phyloP scores from a whole-genome alignment of 441 rosid species.

The Adansonia gregorii region DNA sequence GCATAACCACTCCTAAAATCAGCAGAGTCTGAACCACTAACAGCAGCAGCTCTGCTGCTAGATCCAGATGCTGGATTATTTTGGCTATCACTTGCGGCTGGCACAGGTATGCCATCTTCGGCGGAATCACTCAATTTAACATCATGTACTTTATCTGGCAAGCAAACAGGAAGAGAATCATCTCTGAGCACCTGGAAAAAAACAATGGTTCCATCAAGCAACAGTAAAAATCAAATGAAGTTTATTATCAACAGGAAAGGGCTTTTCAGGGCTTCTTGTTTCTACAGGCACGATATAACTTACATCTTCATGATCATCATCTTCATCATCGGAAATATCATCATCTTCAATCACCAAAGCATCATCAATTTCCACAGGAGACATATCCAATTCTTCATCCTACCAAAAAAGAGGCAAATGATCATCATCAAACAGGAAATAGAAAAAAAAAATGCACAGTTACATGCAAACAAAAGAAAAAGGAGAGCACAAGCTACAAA shows the following conservation, averaged over 20 bases:
- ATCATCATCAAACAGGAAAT: not conserved
- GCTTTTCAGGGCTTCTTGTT: not conserved
- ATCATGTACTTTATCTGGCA: conserved; percentile 95
- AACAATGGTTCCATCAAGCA: conserved; percentile 13
- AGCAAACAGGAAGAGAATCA: conserved; percentile 91
- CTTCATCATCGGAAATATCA: conserved; percentile 95
- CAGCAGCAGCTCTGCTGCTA: conserved; percentile 74
- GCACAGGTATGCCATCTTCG: conserved; percentile 60
- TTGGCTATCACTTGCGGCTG: conserved; percentile 63
- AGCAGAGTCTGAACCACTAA: conserved; percentile 74
- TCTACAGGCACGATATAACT: conserved; percentile 34
- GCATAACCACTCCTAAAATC: conserved; percentile 81
- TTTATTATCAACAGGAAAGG: conserved; percentile 3
- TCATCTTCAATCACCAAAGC: conserved; percentile 98
- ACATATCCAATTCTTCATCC: conserved; percentile 95
- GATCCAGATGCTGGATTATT: conserved; percentile 78
- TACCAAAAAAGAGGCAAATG: conserved; percentile 33
- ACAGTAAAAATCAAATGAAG: not conserved
- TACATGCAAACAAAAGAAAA: not conserved
- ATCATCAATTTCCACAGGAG: conserved; percentile 95
- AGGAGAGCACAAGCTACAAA: not conserved
- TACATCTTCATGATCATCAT: conserved; percentile 95
- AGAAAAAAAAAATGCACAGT: not conserved
- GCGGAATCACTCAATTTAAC: conserved; percentile 87
- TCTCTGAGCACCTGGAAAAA: conserved; percentile 76